Percentiles rank a stretch among this genome's conserved stretches.
Conservation (phyloP, 2,329 filamentous ascomycete genomes). For the Drechslerella dactyloides region DNA sequence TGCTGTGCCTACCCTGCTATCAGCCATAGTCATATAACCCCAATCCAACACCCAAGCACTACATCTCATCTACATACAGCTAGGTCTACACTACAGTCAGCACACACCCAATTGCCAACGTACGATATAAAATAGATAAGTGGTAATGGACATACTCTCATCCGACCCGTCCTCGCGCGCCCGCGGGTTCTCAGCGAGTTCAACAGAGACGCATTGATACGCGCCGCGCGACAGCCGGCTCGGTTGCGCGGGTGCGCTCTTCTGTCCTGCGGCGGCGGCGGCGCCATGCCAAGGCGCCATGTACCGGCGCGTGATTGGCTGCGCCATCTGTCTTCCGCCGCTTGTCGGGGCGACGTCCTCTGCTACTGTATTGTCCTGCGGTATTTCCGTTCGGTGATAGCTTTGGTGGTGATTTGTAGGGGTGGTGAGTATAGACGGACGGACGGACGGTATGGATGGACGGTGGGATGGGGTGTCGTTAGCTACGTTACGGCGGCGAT, state of each 20-base stretch:
- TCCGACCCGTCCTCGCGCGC: constrained; percentile 5
- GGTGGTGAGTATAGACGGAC: no score
- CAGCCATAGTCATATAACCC: not conserved
- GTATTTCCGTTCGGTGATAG: no score
- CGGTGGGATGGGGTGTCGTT: no score
- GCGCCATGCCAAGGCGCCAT: constrained; percentile 22
- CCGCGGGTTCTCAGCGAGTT: constrained; percentile 18
- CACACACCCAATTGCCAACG: no score
- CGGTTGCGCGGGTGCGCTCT: constrained; percentile 12
- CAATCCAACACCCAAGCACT: not conserved
- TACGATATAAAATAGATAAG: no score
- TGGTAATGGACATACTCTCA: constrained; percentile 12
- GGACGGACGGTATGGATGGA: no score
- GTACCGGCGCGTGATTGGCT: constrained; percentile 8
- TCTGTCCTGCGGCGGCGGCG: constrained; percentile 22
- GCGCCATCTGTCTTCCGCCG: not conserved
- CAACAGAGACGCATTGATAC: constrained; percentile 27
- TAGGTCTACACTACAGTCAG: not conserved
- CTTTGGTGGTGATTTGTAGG: no score
- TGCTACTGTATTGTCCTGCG: no score
- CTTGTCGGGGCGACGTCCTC: no score
- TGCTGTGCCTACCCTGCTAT: constrained; percentile 14
- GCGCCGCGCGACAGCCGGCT: constrained; percentile 11
- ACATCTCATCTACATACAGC: not conserved
- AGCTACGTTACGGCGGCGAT: no score